phyloP scores from a whole-genome alignment of 306 rosid genomes.

The Castanea mollissima region DNA sequence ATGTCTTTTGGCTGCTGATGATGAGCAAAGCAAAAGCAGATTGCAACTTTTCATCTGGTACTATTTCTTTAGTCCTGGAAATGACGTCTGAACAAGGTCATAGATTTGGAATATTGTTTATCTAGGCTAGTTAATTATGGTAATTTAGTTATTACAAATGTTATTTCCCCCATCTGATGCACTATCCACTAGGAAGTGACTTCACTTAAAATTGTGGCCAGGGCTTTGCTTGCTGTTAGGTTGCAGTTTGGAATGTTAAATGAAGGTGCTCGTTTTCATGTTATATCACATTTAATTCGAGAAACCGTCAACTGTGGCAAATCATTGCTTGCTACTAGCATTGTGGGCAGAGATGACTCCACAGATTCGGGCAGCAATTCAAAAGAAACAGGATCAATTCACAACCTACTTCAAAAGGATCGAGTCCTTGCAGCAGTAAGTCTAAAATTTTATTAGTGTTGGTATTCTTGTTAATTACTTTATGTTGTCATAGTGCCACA shows the following conservation, averaged over 20 bases:
- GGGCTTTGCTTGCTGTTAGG: constrained; percentile 90
- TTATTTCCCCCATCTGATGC: neutral
- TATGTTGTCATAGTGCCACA: neutral
- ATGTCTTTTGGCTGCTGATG: constrained; percentile 78
- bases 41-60: constrained; percentile 96
- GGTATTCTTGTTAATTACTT: neutral
- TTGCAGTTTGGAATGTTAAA: constrained; percentile 78
- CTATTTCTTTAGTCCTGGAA: constrained; percentile 10
- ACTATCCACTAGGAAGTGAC: constrained; percentile 30
- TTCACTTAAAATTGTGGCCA: constrained; percentile 41
- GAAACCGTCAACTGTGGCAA: constrained; percentile 83
- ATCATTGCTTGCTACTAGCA: constrained; percentile 82
- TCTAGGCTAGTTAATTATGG: neutral
- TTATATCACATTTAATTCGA: constrained; percentile 83
- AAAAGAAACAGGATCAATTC: constrained; percentile 73
- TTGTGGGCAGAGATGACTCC: constrained; percentile 64
- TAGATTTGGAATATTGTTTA: constrained; percentile 4
- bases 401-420: constrained; percentile 86
- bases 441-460: constrained; percentile 24
- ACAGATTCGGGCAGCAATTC: constrained; percentile 40
- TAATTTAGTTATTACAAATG: neutral
- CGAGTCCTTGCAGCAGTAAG: constrained; percentile 89
- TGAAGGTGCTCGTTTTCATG: constrained; percentile 91
- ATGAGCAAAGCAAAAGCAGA: constrained; percentile 92
- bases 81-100: constrained; percentile 12